Conservation (phyloP, 1,139 yeast genomes). For the Saccharomyces uvarum region DNA sequence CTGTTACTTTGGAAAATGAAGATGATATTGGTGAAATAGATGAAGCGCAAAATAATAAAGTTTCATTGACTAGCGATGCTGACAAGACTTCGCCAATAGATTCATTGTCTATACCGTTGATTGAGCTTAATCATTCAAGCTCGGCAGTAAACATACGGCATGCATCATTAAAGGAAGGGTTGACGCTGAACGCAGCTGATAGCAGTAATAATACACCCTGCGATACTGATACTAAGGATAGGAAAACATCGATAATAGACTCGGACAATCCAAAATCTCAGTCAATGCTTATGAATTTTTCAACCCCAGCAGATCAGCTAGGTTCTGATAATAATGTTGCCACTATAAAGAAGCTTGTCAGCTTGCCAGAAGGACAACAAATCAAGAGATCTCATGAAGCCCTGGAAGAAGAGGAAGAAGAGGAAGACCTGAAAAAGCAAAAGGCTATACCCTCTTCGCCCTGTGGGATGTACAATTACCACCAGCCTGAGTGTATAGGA, state of each 20-base stretch:
- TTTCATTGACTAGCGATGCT: slow-evolving; percentile 15
- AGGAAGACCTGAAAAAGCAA: slow-evolving; percentile 16
- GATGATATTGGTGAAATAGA: slow-evolving; percentile 11
- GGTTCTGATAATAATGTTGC: background rate
- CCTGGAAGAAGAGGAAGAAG: slow-evolving; percentile 10
- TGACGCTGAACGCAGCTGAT: background rate
- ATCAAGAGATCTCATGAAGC: slow-evolving; percentile 2
- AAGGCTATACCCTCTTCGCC: slow-evolving; percentile 31
- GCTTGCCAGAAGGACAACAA: background rate
- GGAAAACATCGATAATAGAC: background rate
- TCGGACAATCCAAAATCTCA: background rate
- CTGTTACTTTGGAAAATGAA: slow-evolving; percentile 32
- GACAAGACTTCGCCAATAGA: slow-evolving; percentile 31
- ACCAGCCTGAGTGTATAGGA: slow-evolving; percentile 4
- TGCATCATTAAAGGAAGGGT: background rate
- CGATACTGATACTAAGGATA: slow-evolving; percentile 2
- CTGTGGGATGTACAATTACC: slow-evolving; percentile 26
- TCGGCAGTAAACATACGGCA: slow-evolving; percentile 11
- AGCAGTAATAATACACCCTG: background rate
- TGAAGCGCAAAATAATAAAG: slow-evolving; percentile 5
- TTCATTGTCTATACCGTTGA: slow-evolving; percentile 29
- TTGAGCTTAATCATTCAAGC: slow-evolving; percentile 21
- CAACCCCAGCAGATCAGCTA: background rate
- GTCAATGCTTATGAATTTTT: background rate
- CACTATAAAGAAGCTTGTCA: background rate